Evolutionary conservation across 331 rosid species (phyloP).

Genomic region (Spiraea crenata): DNA sequence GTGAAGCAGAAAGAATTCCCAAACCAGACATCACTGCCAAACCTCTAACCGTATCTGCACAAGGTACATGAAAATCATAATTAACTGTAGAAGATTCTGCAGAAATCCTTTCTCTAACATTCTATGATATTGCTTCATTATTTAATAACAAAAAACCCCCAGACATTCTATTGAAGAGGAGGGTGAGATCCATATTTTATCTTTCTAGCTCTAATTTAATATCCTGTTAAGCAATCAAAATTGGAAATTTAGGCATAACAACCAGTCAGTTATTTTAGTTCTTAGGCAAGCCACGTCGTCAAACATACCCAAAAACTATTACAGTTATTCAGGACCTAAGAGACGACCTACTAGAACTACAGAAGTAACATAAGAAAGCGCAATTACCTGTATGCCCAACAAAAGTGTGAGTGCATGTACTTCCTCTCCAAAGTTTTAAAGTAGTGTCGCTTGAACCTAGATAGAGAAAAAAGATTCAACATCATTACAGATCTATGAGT

Average conservation of each 20-base stretch:
- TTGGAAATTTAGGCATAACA: neutral
- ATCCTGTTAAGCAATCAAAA: slow-evolving; percentile 5
- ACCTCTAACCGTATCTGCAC: slow-evolving; percentile 88
- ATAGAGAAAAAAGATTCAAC: slow-evolving; percentile 24
- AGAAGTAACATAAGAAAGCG: neutral
- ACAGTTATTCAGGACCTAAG: neutral
- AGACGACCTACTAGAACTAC: neutral
- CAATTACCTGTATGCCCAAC: slow-evolving; percentile 76
- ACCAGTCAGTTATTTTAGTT: neutral
- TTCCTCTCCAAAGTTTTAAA: slow-evolving; percentile 88
- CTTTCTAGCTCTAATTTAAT: neutral
- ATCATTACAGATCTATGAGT: slow-evolving; percentile 19
- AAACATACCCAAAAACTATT: neutral
- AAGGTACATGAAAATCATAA: slow-evolving; percentile 21
- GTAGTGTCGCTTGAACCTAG: slow-evolving; percentile 88
- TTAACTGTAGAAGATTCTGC: slow-evolving; percentile 4
- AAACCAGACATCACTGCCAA: slow-evolving; percentile 82
- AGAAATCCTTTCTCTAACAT: neutral
- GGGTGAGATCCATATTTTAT: slow-evolving; percentile 1
- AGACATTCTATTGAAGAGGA: neutral
- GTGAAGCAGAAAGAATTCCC: slow-evolving; percentile 90
- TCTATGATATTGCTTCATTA: neutral
- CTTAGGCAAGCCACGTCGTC: slow-evolving; percentile 4
- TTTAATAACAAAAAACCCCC: neutral
- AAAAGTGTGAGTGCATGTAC: slow-evolving; percentile 70